phyloP scores from a whole-genome alignment of 176 grass and related monocot genomes.

The Carex littledalei region DNA sequence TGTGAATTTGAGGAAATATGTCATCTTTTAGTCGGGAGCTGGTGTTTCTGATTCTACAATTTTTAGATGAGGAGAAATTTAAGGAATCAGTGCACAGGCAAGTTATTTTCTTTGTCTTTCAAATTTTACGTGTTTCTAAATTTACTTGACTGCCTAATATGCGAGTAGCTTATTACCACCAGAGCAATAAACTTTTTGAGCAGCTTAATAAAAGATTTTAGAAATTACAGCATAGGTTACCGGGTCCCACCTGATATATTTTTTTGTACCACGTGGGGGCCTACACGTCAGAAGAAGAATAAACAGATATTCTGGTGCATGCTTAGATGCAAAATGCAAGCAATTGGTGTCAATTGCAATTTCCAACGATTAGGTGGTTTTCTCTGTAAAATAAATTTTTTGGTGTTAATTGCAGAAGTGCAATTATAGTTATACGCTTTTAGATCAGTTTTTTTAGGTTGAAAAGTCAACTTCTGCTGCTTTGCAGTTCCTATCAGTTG shows the following conservation, averaged over 20 bases:
- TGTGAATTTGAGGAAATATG: constrained; percentile 39
- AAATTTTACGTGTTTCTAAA: constrained; percentile 13
- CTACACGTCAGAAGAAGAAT: not conserved
- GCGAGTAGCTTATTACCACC: not conserved
- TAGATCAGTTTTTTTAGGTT: not conserved
- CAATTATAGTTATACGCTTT: not conserved
- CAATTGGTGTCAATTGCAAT: not conserved
- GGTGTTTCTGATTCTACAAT: constrained; percentile 98
- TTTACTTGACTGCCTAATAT: constrained; percentile 29
- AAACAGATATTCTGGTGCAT: constrained; percentile 8
- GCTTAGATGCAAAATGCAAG: not conserved
- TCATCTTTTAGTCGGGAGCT: constrained; percentile 93
- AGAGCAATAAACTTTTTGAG: not conserved
- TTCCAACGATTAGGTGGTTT: not conserved
- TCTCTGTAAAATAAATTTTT: not conserved
- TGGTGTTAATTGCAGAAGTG: constrained; percentile 10
- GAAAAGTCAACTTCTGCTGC: not conserved
- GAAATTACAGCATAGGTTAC: not conserved
- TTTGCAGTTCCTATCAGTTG: not conserved
- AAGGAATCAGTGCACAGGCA: constrained; percentile 96
- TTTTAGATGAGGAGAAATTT: constrained; percentile 99
- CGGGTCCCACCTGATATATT: not conserved
- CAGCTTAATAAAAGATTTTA: not conserved
- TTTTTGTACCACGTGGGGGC: not conserved
- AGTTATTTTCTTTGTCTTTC: constrained; percentile 10